Percentiles rank a stretch among this genome's conserved stretches.
Conservation (phyloP, 352 stramenopile species). For the Pythium myriotylum region DNA sequence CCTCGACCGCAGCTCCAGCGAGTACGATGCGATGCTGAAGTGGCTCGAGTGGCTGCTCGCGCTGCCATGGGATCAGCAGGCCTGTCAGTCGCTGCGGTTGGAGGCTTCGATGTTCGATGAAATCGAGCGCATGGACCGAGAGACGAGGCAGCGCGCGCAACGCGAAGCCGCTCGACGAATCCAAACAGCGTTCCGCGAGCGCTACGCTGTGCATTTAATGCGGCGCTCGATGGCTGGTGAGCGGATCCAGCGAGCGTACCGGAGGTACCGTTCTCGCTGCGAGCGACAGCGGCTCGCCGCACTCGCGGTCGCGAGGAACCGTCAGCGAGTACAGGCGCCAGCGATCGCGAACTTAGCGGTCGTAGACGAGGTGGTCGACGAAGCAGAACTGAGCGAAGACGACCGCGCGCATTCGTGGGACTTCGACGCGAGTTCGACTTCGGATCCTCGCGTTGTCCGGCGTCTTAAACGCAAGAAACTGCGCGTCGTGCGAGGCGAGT, state of each 20-base stretch:
- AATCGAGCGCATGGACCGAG: slow-evolving; percentile 41
- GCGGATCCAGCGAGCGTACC: slow-evolving; percentile 39
- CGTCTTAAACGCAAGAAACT: not conserved
- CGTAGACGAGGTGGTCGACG: not conserved
- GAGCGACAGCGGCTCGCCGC: not conserved
- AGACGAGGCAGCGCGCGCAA: not conserved
- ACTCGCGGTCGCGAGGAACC: not conserved
- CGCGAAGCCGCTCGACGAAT: slow-evolving; percentile 39
- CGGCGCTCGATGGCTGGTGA: slow-evolving; percentile 27
- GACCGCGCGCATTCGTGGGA: not conserved
- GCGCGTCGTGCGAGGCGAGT: slow-evolving; percentile 1
- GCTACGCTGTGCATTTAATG: slow-evolving; percentile 35
- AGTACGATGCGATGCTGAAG: slow-evolving; percentile 39
- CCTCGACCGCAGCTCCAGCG: slow-evolving; percentile 27
- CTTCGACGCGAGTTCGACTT: not conserved
- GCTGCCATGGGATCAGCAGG: slow-evolving; percentile 45
- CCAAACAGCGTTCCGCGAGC: slow-evolving; percentile 46
- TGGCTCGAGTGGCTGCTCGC: slow-evolving; percentile 68
- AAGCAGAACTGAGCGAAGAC: not conserved
- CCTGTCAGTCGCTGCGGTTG: slow-evolving; percentile 30
- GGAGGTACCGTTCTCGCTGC: slow-evolving; percentile 6
- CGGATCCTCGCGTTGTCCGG: not conserved
- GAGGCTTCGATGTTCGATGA: slow-evolving; percentile 40
- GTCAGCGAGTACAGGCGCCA: not conserved
- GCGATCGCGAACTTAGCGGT: not conserved